These are phyloP conservation scores for Lodderomyces parapsilosis DNA, from an alignment of 1,139 yeast species.

Conservation along the genomic window DNA sequence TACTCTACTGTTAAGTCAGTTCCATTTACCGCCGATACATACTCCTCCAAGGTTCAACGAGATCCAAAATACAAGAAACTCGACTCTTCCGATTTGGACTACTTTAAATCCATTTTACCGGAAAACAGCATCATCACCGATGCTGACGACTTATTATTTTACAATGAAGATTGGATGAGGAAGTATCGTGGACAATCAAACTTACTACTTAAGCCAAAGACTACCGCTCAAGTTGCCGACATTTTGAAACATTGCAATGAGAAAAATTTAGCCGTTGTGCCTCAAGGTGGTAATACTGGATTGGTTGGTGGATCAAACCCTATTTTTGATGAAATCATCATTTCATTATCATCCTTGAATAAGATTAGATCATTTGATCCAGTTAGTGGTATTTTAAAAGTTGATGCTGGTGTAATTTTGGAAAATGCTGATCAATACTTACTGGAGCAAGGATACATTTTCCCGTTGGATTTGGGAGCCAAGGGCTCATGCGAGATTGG, in stretches of 20 bases:
- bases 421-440: slow-evolving; percentile 82
- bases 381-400: slow-evolving; percentile 80
- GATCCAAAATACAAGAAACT: slow-evolving; percentile 46
- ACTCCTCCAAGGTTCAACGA: slow-evolving; percentile 53
- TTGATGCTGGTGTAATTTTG: slow-evolving; percentile 88
- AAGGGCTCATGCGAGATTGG: slow-evolving; percentile 97
- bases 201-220: slow-evolving; percentile 80
- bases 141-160: slow-evolving; percentile 63
- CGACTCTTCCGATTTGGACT: slow-evolving; percentile 55
- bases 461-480: slow-evolving; percentile 95
- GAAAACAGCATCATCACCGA: slow-evolving; percentile 50
- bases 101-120: slow-evolving; percentile 58
- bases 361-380: slow-evolving; percentile 78
- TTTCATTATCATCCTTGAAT: slow-evolving; percentile 71
- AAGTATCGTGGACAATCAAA: slow-evolving; percentile 87
- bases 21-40: slow-evolving; percentile 62
- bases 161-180: slow-evolving; percentile 95
- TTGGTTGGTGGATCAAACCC: slow-evolving; percentile 95
- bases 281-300: slow-evolving; percentile 98
- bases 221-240: slow-evolving; percentile 73
- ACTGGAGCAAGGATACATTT: slow-evolving; percentile 80
- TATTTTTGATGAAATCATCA: slow-evolving; percentile 83
- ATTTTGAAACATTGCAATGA: slow-evolving; percentile 84
- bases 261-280: slow-evolving; percentile 78
- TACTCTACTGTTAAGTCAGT: slow-evolving; percentile 38